phyloP scores from a whole-genome alignment of 345 rosid genomes.

The Erysimum cheiranthoides region DNA sequence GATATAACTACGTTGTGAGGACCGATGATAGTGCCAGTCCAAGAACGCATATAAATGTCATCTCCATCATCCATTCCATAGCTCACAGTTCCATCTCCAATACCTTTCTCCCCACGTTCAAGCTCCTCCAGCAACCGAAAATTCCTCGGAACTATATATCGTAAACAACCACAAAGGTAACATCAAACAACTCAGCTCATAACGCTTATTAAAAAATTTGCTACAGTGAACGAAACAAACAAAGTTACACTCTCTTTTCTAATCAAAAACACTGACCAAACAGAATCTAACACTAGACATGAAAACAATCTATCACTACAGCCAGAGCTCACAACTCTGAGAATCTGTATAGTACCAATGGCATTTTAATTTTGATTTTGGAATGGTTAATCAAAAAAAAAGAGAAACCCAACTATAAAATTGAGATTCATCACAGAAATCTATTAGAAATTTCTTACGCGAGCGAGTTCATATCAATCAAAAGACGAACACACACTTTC shows the following conservation, averaged over 20 bases:
- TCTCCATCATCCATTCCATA: slow-evolving; percentile 99
- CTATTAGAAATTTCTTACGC: neutral
- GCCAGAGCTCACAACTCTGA: neutral
- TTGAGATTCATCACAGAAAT: neutral
- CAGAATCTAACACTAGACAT: neutral
- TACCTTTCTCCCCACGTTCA: slow-evolving; percentile 94
- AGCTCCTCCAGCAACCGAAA: slow-evolving; percentile 87
- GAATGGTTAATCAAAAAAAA: neutral
- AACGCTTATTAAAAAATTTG: too few species aligned
- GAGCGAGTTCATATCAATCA: slow-evolving; percentile 2
- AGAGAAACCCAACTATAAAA: neutral
- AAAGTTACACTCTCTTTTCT: neutral
- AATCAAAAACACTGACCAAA: neutral
- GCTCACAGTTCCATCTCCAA: slow-evolving; percentile 97
- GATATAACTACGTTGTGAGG: slow-evolving; percentile 78
- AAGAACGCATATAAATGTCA: slow-evolving; percentile 94
- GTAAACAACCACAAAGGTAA: neutral
- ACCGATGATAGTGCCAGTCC: slow-evolving; percentile 94
- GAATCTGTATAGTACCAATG: neutral
- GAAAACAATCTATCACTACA: neutral
- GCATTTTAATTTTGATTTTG: neutral
- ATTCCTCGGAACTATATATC: slow-evolving; percentile 76
- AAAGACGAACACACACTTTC: neutral
- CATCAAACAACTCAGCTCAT: neutral
- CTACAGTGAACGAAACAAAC: neutral